Conservation (phyloP, 2,329 filamentous ascomycete genomes). For the Fusarium ramigenum region DNA sequence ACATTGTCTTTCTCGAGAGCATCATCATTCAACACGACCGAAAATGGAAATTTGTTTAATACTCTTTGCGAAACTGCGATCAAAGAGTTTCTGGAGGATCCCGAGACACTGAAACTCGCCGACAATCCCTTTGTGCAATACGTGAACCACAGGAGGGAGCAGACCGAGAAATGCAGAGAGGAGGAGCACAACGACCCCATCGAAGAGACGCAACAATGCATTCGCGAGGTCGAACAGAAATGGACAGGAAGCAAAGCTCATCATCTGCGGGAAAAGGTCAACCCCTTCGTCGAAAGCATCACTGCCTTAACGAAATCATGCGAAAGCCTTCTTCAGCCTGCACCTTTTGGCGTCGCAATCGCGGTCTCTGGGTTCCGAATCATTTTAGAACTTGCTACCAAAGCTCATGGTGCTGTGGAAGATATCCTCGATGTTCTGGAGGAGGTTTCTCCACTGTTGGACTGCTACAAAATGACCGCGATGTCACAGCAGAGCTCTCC, state of each 20-base stretch:
- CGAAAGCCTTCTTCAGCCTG: not conserved
- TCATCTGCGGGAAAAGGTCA: not conserved
- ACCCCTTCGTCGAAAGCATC: not conserved
- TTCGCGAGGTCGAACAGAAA: not conserved
- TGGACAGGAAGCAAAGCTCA: not conserved
- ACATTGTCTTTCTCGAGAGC: not conserved
- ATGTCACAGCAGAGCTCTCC: not conserved
- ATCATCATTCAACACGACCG: not conserved
- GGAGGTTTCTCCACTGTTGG: not conserved
- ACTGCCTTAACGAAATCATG: not conserved
- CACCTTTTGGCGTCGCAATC: not conserved
- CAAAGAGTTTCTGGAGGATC: fast-evolving
- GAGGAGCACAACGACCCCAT: not conserved
- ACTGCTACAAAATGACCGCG: not conserved
- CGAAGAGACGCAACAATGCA: not conserved
- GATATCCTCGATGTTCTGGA: not conserved
- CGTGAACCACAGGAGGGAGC: not conserved
- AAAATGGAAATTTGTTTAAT: not conserved
- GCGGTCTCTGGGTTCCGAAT: not conserved
- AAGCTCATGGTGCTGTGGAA: not conserved
- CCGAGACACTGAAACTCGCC: not conserved
- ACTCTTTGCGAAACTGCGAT: not conserved
- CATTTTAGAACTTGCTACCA: not conserved
- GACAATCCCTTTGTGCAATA: not conserved
- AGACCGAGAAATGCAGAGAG: fast-evolving